A percentile compares a stretch with the other conserved stretches of the same genome.
Evolutionary conservation across 805 yeast genomes (phyloP).

Genomic region (Metschnikowia picachoensis): DNA sequence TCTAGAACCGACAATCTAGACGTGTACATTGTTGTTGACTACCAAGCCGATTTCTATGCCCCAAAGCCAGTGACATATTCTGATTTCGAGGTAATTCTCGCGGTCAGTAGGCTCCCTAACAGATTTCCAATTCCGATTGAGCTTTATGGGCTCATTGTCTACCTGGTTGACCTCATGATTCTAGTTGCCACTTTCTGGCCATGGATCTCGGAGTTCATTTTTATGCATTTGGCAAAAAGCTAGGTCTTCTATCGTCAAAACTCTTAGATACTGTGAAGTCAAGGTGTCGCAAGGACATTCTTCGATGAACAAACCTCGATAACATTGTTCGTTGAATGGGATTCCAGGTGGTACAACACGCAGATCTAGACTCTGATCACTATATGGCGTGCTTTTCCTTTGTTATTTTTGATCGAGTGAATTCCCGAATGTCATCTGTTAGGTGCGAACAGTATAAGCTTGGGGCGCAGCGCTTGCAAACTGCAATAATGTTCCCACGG

Average conservation of each 20-base stretch:
- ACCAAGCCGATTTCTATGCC: conserved; percentile 16
- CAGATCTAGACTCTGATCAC: no score
- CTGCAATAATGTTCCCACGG: no score
- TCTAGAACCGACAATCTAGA: conserved; percentile 8
- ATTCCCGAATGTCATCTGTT: no score
- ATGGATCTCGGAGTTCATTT: background rate
- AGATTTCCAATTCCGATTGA: conserved; percentile 18
- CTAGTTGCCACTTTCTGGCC: conserved; percentile 9
- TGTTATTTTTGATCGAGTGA: no score
- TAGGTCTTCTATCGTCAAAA: background rate
- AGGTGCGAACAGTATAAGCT: no score
- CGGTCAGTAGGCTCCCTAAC: conserved; percentile 14
- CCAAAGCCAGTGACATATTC: conserved; percentile 2
- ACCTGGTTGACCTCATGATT: conserved; percentile 13
- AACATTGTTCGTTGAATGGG: no score
- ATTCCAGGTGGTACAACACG: no score
- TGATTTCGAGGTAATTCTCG: conserved; percentile 7
- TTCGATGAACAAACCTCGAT: no score
- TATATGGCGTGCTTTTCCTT: no score
- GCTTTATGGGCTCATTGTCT: conserved; percentile 15
- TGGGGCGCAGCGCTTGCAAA: no score
- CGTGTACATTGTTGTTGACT: conserved; percentile 14
- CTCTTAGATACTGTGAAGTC: no score
- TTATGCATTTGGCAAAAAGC: background rate
- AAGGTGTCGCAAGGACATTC: no score